Evolutionary conservation across 306 rosid species (phyloP).

Genomic region (Ammopiptanthus mongolicus): DNA sequence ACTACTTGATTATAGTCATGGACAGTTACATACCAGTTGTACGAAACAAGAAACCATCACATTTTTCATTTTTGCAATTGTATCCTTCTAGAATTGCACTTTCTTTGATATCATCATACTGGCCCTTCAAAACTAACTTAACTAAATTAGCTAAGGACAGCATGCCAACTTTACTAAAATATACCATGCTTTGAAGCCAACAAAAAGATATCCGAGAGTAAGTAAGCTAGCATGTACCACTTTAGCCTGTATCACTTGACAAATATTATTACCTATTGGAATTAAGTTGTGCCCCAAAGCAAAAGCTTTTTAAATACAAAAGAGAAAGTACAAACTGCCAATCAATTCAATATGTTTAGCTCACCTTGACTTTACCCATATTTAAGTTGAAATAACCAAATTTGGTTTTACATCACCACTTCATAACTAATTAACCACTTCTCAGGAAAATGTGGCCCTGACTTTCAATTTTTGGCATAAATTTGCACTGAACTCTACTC

Average conservation of each 20-base stretch:
- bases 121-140: slow-evolving; percentile 59
- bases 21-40: slow-evolving; percentile 51
- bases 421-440: no score
- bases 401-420: no score
- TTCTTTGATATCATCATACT: slow-evolving; percentile 60
- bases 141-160: slow-evolving; percentile 29
- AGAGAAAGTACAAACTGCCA: neutral
- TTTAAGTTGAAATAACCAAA: no score
- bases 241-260: no score
- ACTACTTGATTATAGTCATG: neutral
- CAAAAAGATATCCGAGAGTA: slow-evolving; percentile 4
- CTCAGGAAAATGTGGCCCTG: no score
- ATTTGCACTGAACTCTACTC: no score
- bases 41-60: slow-evolving; percentile 78
- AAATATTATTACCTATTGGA: no score
- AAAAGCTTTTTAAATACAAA: neutral
- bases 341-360: no score
- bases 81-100: slow-evolving; percentile 87
- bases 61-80: slow-evolving; percentile 60
- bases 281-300: neutral
- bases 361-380: no score
- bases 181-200: neutral
- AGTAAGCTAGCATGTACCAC: no score
- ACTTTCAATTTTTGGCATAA: no score
- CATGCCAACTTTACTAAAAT: slow-evolving; percentile 8